Base-by-base conservation (phyloP, 2,329 filamentous ascomycete genomes). In the Stachybotrys chlorohalonatus region DNA sequence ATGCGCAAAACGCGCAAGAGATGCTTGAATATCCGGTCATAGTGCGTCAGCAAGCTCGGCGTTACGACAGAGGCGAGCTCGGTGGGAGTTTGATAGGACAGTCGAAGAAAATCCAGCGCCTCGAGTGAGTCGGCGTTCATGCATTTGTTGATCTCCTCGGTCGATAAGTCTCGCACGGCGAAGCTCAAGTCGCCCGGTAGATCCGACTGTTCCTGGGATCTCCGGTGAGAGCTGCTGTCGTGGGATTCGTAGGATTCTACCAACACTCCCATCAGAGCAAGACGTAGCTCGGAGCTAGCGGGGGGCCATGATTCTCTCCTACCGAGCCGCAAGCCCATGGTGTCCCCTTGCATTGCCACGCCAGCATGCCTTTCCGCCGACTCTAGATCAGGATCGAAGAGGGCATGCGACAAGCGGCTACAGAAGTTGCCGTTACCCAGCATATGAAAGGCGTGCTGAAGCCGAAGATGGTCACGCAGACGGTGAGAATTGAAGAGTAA, bases 51-150 rank as follows among this genome's bases (percentile, higher is more conserved):
- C 1, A 86, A 80, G 0, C 77, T 68, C 0, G 83, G 76, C 0
- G 90, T 91, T 47, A 99, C 85, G 57, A 97, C 79, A 0, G 84
- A 76, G 47, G 85, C 78, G 0, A 97, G 75, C 1, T 89, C 83
- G 0, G 80, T 69, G 0, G 91, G 87, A 0, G 91, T 79, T 47
- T 86, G 88, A 70, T 96, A 97, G 49, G 91, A 87, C 7, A 99
- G 74, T 1, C 90, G 84, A 15, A 99, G 76, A 64, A 99, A 97
- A 69, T 97, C 94, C n/a, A 97, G 77, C 0, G 94, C 94, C 65
- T 93, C 85, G 16, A 97, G 79, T 0, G 86, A 87, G 65, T 89
- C 81, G 0, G 90, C 85, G 62, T 97, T 83, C 77, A 95, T 85
- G 68, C 91, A 93, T 58, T 81, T 84, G 53, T 90, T 83, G 51